These are phyloP conservation scores for Spongospora subterranea DNA, from an alignment of 208 protist genomes.

Conservation along the genomic window DNA sequence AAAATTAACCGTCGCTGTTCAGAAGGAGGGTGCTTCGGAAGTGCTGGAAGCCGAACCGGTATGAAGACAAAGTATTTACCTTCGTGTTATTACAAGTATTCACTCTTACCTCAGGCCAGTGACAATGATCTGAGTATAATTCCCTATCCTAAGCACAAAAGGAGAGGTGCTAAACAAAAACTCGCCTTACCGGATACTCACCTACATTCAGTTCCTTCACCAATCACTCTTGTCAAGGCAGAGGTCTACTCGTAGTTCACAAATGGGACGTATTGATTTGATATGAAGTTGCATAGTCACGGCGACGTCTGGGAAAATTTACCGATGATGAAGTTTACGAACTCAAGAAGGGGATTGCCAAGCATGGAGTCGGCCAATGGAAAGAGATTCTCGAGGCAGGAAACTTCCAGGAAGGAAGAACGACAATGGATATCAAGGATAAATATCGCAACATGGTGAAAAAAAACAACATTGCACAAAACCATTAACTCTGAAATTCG, in stretches of 20 bases:
- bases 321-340: not conserved
- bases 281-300: not conserved
- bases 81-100: not conserved
- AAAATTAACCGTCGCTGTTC: not conserved
- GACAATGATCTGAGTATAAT: not conserved
- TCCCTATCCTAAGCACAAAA: not conserved
- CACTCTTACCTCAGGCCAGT: not conserved
- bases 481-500: not conserved
- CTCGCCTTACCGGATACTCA: not conserved
- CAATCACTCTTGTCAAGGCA: not conserved
- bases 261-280: not conserved
- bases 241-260: not conserved
- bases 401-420: conserved; percentile 45
- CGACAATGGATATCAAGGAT: conserved; percentile 57
- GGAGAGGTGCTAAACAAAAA: not conserved
- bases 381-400: not conserved
- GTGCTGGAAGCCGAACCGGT: not conserved
- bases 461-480: not conserved
- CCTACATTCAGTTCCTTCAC: not conserved
- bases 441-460: conserved; percentile 60
- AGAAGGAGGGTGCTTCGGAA: not conserved
- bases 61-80: not conserved
- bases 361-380: conserved; percentile 52
- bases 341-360: not conserved
- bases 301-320: not conserved